Evolutionary conservation across 1,284 basidiomycete species (phyloP).

Genomic region (Pholiota adiposa): DNA sequence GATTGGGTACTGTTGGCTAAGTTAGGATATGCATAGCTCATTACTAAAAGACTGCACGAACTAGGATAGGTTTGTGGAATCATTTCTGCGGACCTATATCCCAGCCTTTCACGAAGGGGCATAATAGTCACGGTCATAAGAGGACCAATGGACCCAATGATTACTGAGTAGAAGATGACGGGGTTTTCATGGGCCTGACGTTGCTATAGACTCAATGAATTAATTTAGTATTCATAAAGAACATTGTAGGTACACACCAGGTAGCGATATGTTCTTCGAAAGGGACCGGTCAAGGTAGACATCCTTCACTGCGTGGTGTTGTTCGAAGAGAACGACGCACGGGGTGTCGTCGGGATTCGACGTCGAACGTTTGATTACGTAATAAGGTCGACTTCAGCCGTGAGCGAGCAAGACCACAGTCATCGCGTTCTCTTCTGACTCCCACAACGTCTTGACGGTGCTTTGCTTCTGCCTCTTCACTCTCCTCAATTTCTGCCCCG

Average conservation of each 20-base stretch:
- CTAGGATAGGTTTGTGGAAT: slow-evolving; percentile 88
- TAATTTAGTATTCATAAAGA: neutral
- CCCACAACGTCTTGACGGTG: slow-evolving; percentile 6
- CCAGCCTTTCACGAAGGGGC: slow-evolving; percentile 74
- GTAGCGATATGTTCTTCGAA: slow-evolving; percentile 55
- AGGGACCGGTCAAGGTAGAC: slow-evolving; percentile 48
- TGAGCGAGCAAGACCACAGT: neutral
- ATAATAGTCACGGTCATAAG: slow-evolving; percentile 79
- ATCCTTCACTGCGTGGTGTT: slow-evolving; percentile 14
- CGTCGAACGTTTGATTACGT: slow-evolving; percentile 29
- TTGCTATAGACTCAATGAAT: slow-evolving; percentile 41
- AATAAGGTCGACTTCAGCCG: slow-evolving; percentile 22
- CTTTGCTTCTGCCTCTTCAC: too few species aligned
- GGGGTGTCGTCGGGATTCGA: slow-evolving; percentile 7
- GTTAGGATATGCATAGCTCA: slow-evolving; percentile 22
- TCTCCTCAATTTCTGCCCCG: slow-evolving; percentile 2
- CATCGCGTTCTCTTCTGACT: neutral
- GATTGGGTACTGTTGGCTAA: slow-evolving; percentile 47
- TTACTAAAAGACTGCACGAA: slow-evolving; percentile 45
- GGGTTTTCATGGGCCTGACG: slow-evolving; percentile 92
- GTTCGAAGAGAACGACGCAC: neutral
- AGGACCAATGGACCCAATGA: slow-evolving; percentile 81
- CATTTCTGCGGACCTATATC: slow-evolving; percentile 75
- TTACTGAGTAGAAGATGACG: slow-evolving; percentile 88
- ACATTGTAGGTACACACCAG: slow-evolving; percentile 37